These are phyloP conservation scores for Solanum pimpinellifolium DNA, from an alignment of 257 asterid genomes.

Conservation along the genomic window DNA sequence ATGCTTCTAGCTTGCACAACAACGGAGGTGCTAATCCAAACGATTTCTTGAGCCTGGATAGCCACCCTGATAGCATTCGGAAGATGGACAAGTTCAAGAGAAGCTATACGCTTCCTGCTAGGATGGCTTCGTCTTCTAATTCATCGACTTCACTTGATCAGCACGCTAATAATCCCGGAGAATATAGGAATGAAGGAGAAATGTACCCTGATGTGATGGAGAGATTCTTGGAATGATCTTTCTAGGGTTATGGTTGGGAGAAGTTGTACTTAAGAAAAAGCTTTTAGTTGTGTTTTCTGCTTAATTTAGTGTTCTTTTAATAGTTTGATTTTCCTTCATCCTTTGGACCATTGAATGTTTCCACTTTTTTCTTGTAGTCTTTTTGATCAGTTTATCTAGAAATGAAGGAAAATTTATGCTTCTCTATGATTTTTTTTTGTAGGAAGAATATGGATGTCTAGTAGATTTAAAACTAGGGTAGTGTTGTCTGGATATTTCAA, in stretches of 20 bases:
- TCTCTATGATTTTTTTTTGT: background rate
- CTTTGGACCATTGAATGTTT: background rate
- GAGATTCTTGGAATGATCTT: conserved; percentile 61
- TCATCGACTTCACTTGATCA: conserved; percentile 69
- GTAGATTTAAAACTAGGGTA: background rate
- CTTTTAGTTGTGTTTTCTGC: conserved; percentile 10
- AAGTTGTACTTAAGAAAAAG: conserved; percentile 27
- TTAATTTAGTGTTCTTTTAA: background rate
- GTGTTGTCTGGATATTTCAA: background rate
- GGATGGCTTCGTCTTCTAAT: conserved; percentile 61
- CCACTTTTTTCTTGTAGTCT: background rate
- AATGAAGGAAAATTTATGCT: background rate
- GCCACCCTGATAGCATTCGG: conserved; percentile 26
- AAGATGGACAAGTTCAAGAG: conserved; percentile 73
- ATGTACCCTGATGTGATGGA: conserved; percentile 90
- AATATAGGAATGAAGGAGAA: conserved; percentile 57
- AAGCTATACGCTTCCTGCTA: conserved; percentile 75
- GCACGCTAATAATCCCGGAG: conserved; percentile 48
- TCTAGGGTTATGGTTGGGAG: background rate
- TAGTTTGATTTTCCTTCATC: background rate
- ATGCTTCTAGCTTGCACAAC: conserved; percentile 22
- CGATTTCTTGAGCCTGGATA: conserved; percentile 75
- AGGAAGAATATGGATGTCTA: background rate
- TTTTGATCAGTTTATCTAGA: background rate
- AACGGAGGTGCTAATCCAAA: conserved; percentile 20